phyloP scores from a whole-genome alignment of 495 filamentous ascomycete species.

The Penicillium manginii region DNA sequence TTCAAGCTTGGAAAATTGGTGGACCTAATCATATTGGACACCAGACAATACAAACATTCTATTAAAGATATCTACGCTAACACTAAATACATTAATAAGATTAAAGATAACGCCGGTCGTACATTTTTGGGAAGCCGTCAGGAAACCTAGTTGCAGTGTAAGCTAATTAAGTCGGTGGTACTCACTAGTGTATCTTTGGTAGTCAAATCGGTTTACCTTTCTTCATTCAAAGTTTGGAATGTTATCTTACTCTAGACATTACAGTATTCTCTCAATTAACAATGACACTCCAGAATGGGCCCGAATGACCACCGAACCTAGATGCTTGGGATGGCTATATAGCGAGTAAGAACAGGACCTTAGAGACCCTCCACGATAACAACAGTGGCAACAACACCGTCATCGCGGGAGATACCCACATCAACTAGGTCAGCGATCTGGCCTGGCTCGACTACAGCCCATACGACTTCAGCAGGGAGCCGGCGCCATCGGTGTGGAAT shows the following conservation, averaged over 20 bases:
- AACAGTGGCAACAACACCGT: too few relatives aligned
- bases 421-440: slow-evolving; percentile 65
- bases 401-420: slow-evolving; percentile 49
- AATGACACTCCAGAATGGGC: slow-evolving; percentile 5
- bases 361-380: too few relatives aligned
- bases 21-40: too few relatives aligned
- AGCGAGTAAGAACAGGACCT: slow-evolving; percentile 42
- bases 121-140: too few relatives aligned
- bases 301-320: slow-evolving; percentile 11
- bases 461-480: slow-evolving; percentile 60
- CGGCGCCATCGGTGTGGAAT: slow-evolving; percentile 67
- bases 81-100: too few relatives aligned
- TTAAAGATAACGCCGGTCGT: too few relatives aligned
- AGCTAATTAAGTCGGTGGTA: neutral
- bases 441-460: slow-evolving; percentile 60
- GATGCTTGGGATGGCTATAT: slow-evolving; percentile 59
- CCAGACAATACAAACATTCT: too few relatives aligned
- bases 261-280: slow-evolving; percentile 12
- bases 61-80: too few relatives aligned
- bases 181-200: slow-evolving; percentile 9
- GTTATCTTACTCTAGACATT: slow-evolving; percentile 11
- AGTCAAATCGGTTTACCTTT: slow-evolving; percentile 10
- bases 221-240: slow-evolving; percentile 6
- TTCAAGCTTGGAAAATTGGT: too few relatives aligned
- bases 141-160: too few relatives aligned